Conservation (phyloP, 2,329 filamentous ascomycete genomes). For the Colletotrichum eleusines region DNA sequence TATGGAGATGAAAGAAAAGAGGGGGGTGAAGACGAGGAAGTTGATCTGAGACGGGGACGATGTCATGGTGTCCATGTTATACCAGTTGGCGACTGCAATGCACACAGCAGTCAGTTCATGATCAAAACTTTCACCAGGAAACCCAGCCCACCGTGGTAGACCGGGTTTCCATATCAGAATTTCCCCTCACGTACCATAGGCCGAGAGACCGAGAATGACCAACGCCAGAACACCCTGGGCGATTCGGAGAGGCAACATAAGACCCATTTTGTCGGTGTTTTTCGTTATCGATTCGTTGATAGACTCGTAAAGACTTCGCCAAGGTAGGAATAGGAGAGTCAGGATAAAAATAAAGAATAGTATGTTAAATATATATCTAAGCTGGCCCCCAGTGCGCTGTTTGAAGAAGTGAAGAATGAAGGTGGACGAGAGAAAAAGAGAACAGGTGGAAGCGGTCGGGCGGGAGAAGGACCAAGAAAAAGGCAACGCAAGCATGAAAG, state of each 20-base stretch:
- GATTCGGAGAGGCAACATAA: conserved; percentile 59
- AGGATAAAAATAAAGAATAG: conserved; percentile 28
- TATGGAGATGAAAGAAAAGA: conserved; percentile 67
- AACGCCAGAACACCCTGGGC: conserved; percentile 61
- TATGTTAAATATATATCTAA: conserved; percentile 27
- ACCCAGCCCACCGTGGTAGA: neutral
- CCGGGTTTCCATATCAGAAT: neutral
- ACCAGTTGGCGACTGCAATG: conserved; percentile 69
- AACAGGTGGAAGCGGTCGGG: conserved; percentile 25
- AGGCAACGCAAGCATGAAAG: conserved; percentile 39
- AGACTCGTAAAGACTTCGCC: conserved; percentile 15
- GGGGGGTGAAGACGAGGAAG: conserved; percentile 67
- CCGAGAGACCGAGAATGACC: conserved; percentile 61
- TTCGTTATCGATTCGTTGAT: conserved; percentile 37
- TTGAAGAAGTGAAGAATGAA: conserved; percentile 34
- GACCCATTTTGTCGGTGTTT: conserved; percentile 53
- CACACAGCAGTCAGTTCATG: conserved; percentile 38
- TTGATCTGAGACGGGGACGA: conserved; percentile 67
- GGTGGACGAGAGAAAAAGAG: conserved; percentile 1
- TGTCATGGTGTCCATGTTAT: conserved; percentile 66
- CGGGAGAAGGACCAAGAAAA: conserved; percentile 35
- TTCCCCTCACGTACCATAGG: conserved; percentile 58
- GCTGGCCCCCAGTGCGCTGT: conserved; percentile 42
- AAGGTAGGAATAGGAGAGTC: neutral
- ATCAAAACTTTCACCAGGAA: neutral